Percentiles rank a stretch among this genome's conserved stretches.
phyloP scores from a whole-genome alignment of 768 basidiomycete species.

The Galerina marginata region DNA sequence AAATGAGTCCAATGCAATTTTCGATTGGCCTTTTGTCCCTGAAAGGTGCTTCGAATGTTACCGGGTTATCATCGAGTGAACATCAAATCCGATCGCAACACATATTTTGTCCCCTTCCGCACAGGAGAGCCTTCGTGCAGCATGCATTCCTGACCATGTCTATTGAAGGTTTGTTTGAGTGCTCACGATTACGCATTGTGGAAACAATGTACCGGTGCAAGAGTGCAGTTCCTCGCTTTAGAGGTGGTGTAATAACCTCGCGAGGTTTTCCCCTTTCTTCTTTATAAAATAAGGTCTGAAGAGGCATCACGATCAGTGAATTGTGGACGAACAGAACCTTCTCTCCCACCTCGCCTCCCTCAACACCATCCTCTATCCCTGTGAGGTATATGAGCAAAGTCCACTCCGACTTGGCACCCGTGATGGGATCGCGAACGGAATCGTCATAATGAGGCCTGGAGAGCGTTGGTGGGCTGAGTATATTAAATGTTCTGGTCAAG shows the following conservation, averaged over 20 bases:
- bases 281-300: slow-evolving; percentile 73
- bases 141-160: slow-evolving; percentile 76
- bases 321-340: background rate
- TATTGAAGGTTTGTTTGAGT: slow-evolving; percentile 23
- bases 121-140: slow-evolving; percentile 75
- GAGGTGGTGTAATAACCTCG: slow-evolving; percentile 54
- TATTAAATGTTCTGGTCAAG: background rate
- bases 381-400: slow-evolving; percentile 77
- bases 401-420: slow-evolving; percentile 76
- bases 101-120: slow-evolving; percentile 67
- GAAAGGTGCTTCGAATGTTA: background rate
- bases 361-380: slow-evolving; percentile 73
- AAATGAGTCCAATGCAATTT: slow-evolving; percentile 9
- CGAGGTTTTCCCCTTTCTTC: slow-evolving; percentile 54
- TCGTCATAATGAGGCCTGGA: slow-evolving; percentile 76
- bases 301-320: background rate
- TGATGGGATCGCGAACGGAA: slow-evolving; percentile 60
- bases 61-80: slow-evolving; percentile 40
- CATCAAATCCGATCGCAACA: slow-evolving; percentile 76
- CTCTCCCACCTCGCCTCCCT: slow-evolving; percentile 64
- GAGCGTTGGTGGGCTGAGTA: background rate
- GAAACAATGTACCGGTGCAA: slow-evolving; percentile 59
- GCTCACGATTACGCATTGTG: background rate
- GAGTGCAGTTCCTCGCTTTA: slow-evolving; percentile 67
- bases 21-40: background rate